Evolutionary conservation across 441 rosid species (phyloP).

Genomic region (Gossypium lobatum): DNA sequence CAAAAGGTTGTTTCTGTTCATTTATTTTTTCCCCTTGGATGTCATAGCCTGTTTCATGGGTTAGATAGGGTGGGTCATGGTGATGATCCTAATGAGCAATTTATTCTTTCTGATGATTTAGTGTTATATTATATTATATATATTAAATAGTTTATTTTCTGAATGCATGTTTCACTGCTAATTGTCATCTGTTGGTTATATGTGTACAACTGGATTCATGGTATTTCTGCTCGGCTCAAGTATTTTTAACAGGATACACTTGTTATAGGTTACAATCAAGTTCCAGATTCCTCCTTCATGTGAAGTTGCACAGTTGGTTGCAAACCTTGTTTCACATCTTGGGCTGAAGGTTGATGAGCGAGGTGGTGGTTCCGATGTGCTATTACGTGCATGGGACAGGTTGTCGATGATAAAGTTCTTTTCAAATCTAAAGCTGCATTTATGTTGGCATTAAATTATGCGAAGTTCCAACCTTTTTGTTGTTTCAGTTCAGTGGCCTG

Average conservation of each 20-base stretch:
- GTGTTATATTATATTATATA: not conserved
- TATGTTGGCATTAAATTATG: not conserved
- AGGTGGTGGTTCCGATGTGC: conserved; percentile 76
- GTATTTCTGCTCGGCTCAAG: not conserved
- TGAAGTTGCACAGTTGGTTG: conserved; percentile 73
- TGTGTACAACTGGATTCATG: not conserved
- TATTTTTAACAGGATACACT: conserved; percentile 1
- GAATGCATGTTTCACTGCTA: not conserved
- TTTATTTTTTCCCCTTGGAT: not conserved
- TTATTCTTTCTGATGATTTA: not conserved
- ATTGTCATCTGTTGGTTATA: not conserved
- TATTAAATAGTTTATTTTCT: not conserved
- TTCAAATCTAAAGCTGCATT: not conserved
- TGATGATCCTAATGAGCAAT: not conserved
- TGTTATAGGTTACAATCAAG: conserved; percentile 28
- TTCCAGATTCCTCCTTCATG: conserved; percentile 27
- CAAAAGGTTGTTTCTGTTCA: conserved; percentile 54
- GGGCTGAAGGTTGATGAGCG: conserved; percentile 65
- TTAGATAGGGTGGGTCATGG: not conserved
- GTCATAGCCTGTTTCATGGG: not conserved
- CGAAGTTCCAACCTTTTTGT: conserved; percentile 1
- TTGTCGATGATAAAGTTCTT: conserved; percentile 13
- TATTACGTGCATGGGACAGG: conserved; percentile 92
- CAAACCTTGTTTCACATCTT: conserved; percentile 70
- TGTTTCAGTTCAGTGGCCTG: conserved; percentile 80